Conservation (phyloP, 768 basidiomycete species). For the Hortiboletus campestris region DNA sequence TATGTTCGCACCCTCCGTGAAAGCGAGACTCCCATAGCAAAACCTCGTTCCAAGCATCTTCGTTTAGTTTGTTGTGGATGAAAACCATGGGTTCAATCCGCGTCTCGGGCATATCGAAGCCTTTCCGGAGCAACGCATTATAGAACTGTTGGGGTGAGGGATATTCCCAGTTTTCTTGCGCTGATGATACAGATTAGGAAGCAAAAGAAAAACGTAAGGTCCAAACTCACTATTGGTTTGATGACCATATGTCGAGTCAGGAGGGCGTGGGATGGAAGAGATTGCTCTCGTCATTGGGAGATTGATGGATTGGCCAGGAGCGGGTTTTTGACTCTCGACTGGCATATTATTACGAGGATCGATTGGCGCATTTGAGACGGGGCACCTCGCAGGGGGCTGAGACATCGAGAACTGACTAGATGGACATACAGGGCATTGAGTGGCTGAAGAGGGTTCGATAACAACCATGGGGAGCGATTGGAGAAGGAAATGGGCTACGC, state of each 20-base stretch:
- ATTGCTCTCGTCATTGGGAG: neutral
- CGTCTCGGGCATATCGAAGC: slow-evolving; percentile 3
- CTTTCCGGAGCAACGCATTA: slow-evolving; percentile 11
- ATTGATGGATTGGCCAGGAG: neutral
- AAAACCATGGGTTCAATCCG: slow-evolving; percentile 2
- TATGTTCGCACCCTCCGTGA: slow-evolving; percentile 10
- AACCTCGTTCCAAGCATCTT: slow-evolving; percentile 10
- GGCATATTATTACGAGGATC: slow-evolving; percentile 14
- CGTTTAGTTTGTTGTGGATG: slow-evolving; percentile 12
- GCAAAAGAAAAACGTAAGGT: neutral
- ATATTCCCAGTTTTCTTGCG: slow-evolving; percentile 11
- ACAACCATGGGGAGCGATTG: neutral
- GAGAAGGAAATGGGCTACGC: too few species aligned
- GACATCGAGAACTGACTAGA: neutral
- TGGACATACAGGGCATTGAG: slow-evolving; percentile 1
- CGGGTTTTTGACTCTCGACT: slow-evolving; percentile 6
- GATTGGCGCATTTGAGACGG: neutral
- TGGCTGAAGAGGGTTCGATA: neutral
- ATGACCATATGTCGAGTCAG: slow-evolving; percentile 9
- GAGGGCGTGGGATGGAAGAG: slow-evolving; percentile 8
- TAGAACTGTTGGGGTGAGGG: slow-evolving; percentile 16
- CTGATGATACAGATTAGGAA: neutral
- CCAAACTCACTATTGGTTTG: slow-evolving; percentile 6
- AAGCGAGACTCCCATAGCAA: slow-evolving; percentile 14
- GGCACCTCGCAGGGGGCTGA: slow-evolving; percentile 3